Base-by-base conservation (phyloP, 75 land plant species). In the Pseudotsuga menziesii region DNA sequence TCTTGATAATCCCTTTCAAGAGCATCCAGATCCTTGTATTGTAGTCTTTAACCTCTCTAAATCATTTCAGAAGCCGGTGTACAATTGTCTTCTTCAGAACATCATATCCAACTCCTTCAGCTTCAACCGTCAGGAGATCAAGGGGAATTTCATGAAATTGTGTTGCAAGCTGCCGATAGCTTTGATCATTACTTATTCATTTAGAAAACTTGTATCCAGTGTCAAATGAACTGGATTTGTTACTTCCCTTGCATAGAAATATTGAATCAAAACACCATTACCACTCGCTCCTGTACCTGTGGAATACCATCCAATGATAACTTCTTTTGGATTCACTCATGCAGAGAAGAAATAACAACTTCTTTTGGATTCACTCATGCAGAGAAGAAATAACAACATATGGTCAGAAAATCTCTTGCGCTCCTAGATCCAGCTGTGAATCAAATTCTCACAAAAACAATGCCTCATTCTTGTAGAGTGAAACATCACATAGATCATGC, bases 111-210 rank as follows among this genome's bases (percentile, higher is more conserved):
- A 97, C 82, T 77, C 92, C 75, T 78, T 94, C 99, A 66, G 98
- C 99, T 78, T 97, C 99, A 66, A 91, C 64, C 93, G 94, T 87
- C n/a, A 92, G 92, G 17, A 89, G 77, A 80, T 94, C 98, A 58
- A 97, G 85, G 63, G 94, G 98, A 78, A 97, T 90, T 78, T 97
- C 99, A 78, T 94, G 89, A 80, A 97, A 97, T 74, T 92, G 99
- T 3, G 96, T 90, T 76, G 98, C 99, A 83, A 97, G 91, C 72
- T 76, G 98, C 44, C 91, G 83, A 25, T 97, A 11, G 90, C 99
- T 71, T 90, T 94, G 74, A 97, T 88, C 74, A 79, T 78, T 27
- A 88, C 90, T 69, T 86, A 81, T 2, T 89, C 92, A 74, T 88
- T 90, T 48, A 35, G 74, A 76, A 97, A 97, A 15, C 88, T 82